phyloP scores from a whole-genome alignment of 169 alveolate species.

The Plasmodium coatneyi region DNA sequence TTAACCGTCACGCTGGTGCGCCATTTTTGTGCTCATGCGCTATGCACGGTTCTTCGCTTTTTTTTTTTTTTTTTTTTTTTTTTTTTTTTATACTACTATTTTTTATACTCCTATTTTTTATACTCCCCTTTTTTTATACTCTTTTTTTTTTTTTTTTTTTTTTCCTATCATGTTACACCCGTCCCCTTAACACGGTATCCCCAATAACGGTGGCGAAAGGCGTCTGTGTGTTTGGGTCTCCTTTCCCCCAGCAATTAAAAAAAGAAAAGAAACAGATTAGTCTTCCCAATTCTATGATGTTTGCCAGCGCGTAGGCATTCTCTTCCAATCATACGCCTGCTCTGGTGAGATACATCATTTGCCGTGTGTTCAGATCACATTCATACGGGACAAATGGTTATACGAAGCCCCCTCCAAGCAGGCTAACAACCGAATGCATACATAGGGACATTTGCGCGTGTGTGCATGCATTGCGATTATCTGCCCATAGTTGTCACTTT shows the following conservation, averaged over 20 bases:
- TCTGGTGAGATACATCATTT: background rate
- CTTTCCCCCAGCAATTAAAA: background rate
- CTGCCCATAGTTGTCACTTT: background rate
- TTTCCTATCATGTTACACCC: background rate
- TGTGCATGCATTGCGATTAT: background rate
- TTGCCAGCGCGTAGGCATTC: background rate
- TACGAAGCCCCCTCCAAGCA: background rate
- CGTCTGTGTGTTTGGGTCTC: background rate
- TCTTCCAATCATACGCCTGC: background rate
- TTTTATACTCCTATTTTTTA: background rate
- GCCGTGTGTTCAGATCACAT: no score
- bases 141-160: background rate
- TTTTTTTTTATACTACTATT: background rate
- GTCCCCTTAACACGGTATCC: background rate
- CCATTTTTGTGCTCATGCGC: background rate
- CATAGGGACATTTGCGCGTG: background rate
- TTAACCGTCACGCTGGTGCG: background rate
- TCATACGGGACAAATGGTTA: background rate
- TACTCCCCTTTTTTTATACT: background rate
- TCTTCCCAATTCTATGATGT: background rate
- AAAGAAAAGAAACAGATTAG: background rate
- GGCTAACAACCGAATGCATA: background rate
- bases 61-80: background rate
- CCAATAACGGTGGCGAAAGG: background rate
- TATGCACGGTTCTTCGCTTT: background rate